Base-by-base conservation (phyloP, 2,329 filamentous ascomycete species). In the Fusarium buharicum region DNA sequence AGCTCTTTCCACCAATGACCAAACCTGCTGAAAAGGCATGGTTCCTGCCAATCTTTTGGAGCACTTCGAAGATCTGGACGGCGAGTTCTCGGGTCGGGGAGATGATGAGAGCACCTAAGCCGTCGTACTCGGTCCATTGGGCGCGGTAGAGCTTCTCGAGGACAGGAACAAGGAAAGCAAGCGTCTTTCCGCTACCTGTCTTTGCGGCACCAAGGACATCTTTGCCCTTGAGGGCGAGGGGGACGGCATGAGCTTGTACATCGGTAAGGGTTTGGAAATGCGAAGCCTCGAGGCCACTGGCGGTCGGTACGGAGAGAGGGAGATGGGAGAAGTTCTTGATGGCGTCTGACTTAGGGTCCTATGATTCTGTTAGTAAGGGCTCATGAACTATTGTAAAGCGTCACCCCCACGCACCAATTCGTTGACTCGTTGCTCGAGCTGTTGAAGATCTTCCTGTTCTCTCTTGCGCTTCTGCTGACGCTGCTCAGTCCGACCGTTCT, bases 181-280 rank as follows among this genome's bases (percentile, higher is more conserved):
- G 82, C 0, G 94, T 98, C 81, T 98, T 98, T 72, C 94, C 94
- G 73, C 91, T 96, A 47, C 94, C 94, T 0, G 94, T 98, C 78
- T 96, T 97, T 36, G 95, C 95, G 6, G 95, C 95, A 37, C 93
- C 95, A 36, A 99, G 87, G 36, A 99, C 91, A 75, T 99, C 95
- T 55, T 82, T 81, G 54, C 92, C 91, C 76, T 96, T 91, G 62
- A 99, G 84, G 9, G 92, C 93, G 59, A 93, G 83, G 6, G 92
- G 93, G 57, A 99, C 90, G n/a, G 93, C 93, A 72, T 89, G 89
- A 44, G 90, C 85, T 79, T 99, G 95, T 70, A 99, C 91, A 66
- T 97, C 93, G 60, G 95, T 99, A 66, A 97, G 82, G 44, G 86
- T 88, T 72, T 93, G 91, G 80, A 94, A 99, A 75, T 98, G 93